Base-by-base conservation (phyloP, 2,329 filamentous ascomycete species). In the Alternaria triticina region DNA sequence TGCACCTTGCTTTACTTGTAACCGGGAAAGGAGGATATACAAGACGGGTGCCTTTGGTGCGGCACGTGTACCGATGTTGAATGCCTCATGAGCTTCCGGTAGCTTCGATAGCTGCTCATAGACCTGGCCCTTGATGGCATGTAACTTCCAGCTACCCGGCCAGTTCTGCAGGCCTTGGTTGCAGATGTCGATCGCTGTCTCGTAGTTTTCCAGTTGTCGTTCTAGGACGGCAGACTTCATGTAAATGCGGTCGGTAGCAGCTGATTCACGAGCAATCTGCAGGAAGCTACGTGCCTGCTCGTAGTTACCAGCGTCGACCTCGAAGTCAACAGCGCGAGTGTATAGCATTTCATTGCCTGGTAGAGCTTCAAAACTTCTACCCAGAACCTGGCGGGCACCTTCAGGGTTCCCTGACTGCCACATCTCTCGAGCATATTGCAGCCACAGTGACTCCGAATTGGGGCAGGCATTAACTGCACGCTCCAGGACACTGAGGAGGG, bases 111-210 rank as follows among this genome's bases (percentile, higher is more conserved):
- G 86, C 46, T 90, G 87, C 76, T 97, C 92, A 84, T 99, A 99
- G 66, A 98, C 96, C 77, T 99, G 96, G 0, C 96, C 96, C 82
- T 99, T 99, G 84, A 97, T 92, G 92, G 98, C 97, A 91, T 95
- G 97, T 23, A 99, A 86, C 81, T 98, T 98, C 56, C 93, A 87
- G 12, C 91, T 89, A 47, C 89, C 88, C 1, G 96, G 95, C 83
- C 97, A 99, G 10, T 93, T 86, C 69, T 94, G 90, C 36, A 99
- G 84, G 1, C 91, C 96, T 77, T 96, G 91, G 63, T 94, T 93
- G 46, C 92, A 92, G 11, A 99, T 89, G 73, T 96, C 92, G 13
- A 99, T 86, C 0, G 96, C 94, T 2, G 89, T 89, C 50, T 97
- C 93, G 25, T 85, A 85, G 71, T 96, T 91, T 59, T 90, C 91